Base-by-base conservation (phyloP, 306 rosid species). In the Prosopis cineraria region DNA sequence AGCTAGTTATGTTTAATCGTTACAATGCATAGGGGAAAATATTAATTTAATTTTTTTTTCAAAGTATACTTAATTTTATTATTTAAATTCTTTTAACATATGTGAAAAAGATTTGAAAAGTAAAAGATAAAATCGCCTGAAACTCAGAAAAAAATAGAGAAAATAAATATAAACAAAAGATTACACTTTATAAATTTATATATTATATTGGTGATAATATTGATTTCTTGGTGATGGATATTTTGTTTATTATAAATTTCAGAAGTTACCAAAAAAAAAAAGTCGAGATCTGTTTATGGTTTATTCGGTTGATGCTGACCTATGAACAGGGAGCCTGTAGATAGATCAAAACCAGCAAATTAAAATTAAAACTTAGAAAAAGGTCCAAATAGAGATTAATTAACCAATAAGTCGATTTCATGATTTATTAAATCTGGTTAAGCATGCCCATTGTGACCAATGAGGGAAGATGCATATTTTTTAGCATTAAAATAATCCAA, bases 291-390 rank as follows among this genome's bases (percentile, higher is more conserved):
- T 24, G 10, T 10, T 4, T 52, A 22, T 76, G 81, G 70, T 72
- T 78, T 69, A 75, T 62, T 50, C 77, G 34, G 74, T 45, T 5
- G 87, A 81, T 81, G 83, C 70, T 83, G 90, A 86, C 87, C 75
- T 66, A 83, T 64, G 85, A 83, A 74, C 72, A 83, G 67, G 53
- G 34, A 74, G 6, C 47, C 39, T 39, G 47, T 3, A 67, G 33
- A 20, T 31, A 17, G 76, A 80, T 62, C 31, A 78, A 84, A 76
- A 59, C 64, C 58, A 58, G 56, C 34, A 37, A 41, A n/a, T n/a
- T n/a, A n/a, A n/a, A n/a, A n/a, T n/a, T n/a, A n/a, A 62, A n/a
- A 17, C 30, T 13, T 1, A n/a, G 44, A 48, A 25, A 8, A 40
- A n/a, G 0, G 25, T n/a, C 17, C 70, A 65, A 65, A 65, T 37